Conservation (phyloP, 163 green algal species). For the Chloromonas sp. region DNA sequence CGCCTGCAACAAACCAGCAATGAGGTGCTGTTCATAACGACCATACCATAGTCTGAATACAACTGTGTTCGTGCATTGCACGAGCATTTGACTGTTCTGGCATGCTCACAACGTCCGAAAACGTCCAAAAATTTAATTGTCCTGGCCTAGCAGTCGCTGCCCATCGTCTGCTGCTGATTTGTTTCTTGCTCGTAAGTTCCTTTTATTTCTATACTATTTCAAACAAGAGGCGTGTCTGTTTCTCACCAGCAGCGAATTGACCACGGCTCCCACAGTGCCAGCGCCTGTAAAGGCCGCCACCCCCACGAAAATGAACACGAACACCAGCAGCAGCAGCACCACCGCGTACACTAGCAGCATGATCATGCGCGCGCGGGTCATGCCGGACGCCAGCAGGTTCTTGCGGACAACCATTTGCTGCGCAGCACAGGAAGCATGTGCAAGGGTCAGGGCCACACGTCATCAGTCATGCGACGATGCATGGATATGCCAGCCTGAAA, state of each 20-base stretch:
- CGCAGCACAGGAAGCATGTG: background rate
- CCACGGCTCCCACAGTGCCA: slow-evolving; percentile 28
- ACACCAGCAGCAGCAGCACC: slow-evolving; percentile 31
- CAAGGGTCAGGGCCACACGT: background rate
- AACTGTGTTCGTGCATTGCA: too few relatives aligned
- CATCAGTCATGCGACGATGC: background rate
- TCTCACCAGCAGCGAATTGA: slow-evolving; percentile 25
- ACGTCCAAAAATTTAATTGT: too few relatives aligned
- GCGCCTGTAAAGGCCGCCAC: slow-evolving; percentile 34
- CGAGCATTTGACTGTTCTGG: too few relatives aligned
- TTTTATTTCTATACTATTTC: too few relatives aligned
- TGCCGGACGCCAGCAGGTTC: slow-evolving; percentile 17
- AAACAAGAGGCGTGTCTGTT: too few relatives aligned
- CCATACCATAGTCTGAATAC: too few relatives aligned
- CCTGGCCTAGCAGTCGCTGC: too few relatives aligned
- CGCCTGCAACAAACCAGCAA: slow-evolving; percentile 7
- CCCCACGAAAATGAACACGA: slow-evolving; percentile 42
- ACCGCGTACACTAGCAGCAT: slow-evolving; percentile 27
- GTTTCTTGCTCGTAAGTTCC: too few relatives aligned
- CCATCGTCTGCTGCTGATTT: too few relatives aligned
- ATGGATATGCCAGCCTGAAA: too few relatives aligned
- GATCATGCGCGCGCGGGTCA: slow-evolving; percentile 24
- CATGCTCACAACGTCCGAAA: too few relatives aligned
- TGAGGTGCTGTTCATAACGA: too few relatives aligned
- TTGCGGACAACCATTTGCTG: slow-evolving; percentile 20